Evolutionary conservation across 495 filamentous ascomycete genomes (phyloP), one percentile per base, ranked within the genome.

Genomic region (Penicillium bovifimosum): DNA sequence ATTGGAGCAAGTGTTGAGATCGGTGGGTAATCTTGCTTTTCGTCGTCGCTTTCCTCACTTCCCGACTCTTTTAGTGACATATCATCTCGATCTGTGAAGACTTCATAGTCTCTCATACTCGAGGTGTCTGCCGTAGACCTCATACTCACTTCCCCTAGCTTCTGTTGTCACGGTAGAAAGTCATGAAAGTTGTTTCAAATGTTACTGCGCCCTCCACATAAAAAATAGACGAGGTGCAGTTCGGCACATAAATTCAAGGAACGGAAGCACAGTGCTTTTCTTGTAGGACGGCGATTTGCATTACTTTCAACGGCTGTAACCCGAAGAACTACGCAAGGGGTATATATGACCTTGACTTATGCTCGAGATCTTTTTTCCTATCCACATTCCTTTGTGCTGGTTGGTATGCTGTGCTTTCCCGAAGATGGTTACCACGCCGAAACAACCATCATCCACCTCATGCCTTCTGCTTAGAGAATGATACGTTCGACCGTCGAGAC

Each of bases 1-100:
- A 87, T 84, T 18, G 84, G 65, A 26, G 62, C 60, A 4, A 87
- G 69, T 41, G 75, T 82, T 52, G 70, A 66, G 14, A 60, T 63
- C 2, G 60, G 64, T 1, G 81, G 83, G 56, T 84, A 85, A 16
- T 76, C 66, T 3, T 54, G 38, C 32, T 65, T 65, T 32, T 77
- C 70, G 14, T 58, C 54, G 17, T 40, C 36, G 10, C 46, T 18
- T 5, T 38, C 45, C 8, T 55, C 42, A 10, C 34, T 31, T 33
- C 50, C 54, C 7, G 57, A 29, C 20, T 61, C 55, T 50, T 58
- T 61, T 34, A 65, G 18, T 8, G 60, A 56, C 28, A 65, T 63
- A 24, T 65, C 60, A 47, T 65, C 62, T 36, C 49, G 57, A 32
- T 41, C 35, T 5, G 53, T 47, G 24, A 47, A 13, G 41, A 38